Percentiles rank a stretch among this genome's conserved stretches.
Evolutionary conservation across 768 basidiomycete species (phyloP).

Genomic region (Boletus eberwhitei): DNA sequence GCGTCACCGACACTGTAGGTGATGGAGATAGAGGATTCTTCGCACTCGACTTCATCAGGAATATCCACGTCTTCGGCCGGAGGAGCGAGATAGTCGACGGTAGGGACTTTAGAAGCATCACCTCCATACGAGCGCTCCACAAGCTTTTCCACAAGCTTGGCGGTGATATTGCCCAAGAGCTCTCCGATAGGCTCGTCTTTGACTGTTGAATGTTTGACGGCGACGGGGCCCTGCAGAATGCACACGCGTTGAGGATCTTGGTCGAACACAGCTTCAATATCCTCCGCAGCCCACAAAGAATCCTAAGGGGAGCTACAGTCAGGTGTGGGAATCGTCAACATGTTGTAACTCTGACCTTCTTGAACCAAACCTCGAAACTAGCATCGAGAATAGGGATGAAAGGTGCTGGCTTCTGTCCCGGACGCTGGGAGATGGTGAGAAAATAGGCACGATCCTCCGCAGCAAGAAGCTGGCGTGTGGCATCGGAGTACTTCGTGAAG

Average conservation of each 20-base stretch:
- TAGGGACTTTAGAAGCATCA: constrained; percentile 72
- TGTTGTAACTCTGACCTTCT: constrained; percentile 64
- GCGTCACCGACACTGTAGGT: constrained; percentile 48
- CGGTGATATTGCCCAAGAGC: constrained; percentile 84
- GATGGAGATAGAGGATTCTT: constrained; percentile 42
- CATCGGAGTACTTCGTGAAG: constrained; percentile 81
- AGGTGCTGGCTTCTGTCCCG: constrained; percentile 96
- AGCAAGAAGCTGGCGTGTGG: constrained; percentile 81
- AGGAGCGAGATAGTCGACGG: constrained; percentile 79
- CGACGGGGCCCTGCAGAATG: constrained; percentile 95
- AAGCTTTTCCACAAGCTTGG: constrained; percentile 71
- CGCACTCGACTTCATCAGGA: constrained; percentile 41
- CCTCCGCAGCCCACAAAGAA: constrained; percentile 96
- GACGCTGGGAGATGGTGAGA: constrained; percentile 91
- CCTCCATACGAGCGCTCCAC: constrained; percentile 75
- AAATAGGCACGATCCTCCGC: constrained; percentile 95
- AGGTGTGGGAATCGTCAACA: constrained; percentile 3
- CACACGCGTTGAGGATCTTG: constrained; percentile 98
- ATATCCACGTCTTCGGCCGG: constrained; percentile 37
- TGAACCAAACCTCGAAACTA: constrained; percentile 98
- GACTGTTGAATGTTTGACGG: constrained; percentile 78
- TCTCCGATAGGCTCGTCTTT: constrained; percentile 96
- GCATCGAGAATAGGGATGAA: constrained; percentile 96
- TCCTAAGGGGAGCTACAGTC: constrained; percentile 49
- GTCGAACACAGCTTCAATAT: constrained; percentile 98